Percentiles rank a stretch among this genome's conserved stretches.
phyloP scores from a whole-genome alignment of 306 rosid genomes.

The Ochetophila trinervis region DNA sequence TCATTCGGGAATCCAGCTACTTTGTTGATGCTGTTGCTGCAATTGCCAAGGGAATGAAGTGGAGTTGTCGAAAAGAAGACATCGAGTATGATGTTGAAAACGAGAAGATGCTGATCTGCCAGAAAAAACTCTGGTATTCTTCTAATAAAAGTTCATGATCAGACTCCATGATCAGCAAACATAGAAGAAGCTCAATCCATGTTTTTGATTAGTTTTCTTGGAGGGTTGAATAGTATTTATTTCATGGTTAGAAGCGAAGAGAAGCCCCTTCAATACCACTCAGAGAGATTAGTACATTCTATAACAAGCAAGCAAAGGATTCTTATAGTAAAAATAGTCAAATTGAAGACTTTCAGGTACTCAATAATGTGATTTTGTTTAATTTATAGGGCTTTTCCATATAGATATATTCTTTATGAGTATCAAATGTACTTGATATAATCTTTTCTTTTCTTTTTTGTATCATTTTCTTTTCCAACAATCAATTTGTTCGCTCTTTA shows the following conservation, averaged over 20 bases:
- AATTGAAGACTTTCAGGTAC: conserved; percentile 38
- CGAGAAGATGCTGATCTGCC: conserved; percentile 89
- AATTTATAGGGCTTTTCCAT: conserved; percentile 41
- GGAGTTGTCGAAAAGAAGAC: conserved; percentile 77
- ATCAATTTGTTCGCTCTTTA: neutral
- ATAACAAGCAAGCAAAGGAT: conserved; percentile 24
- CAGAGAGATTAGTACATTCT: conserved; percentile 49
- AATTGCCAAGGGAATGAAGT: conserved; percentile 67
- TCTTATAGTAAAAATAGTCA: conserved; percentile 36
- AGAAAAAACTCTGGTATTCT: conserved; percentile 84
- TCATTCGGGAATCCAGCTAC: conserved; percentile 76
- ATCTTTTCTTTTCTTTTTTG: conserved; percentile 11
- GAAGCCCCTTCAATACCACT: conserved; percentile 45
- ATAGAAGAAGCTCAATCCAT: conserved; percentile 23
- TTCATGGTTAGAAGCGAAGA: conserved; percentile 32
- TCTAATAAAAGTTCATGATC: conserved; percentile 53
- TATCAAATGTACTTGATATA: conserved; percentile 35
- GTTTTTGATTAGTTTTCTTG: conserved; percentile 17
- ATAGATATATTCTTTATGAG: conserved; percentile 60
- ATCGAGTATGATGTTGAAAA: conserved; percentile 62
- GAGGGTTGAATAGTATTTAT: conserved; percentile 28
- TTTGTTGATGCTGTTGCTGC: conserved; percentile 69
- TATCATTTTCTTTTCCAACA: conserved; percentile 6
- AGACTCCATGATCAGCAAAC: neutral
- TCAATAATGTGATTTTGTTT: conserved; percentile 65